Evolutionary conservation across 1,139 yeast species (phyloP), one percentile per base, ranked within the genome.

Genomic region (Candida pseudoviswanathii): DNA sequence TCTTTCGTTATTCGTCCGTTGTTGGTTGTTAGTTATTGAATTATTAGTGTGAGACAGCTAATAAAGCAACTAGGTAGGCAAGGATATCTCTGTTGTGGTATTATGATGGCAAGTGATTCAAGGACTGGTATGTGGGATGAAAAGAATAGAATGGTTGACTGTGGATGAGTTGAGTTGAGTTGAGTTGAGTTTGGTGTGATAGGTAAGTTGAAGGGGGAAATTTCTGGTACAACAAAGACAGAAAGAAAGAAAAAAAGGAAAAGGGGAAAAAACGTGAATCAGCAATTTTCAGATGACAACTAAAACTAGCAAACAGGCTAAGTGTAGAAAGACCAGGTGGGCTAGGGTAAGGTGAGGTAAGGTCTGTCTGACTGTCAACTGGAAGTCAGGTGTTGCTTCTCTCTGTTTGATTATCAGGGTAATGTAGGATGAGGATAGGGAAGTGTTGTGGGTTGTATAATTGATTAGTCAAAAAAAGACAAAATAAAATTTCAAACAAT

Each of bases 231-330:
- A 31, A 8, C 34, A 33, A 33, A 16, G 16, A 16, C 16, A 16
- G 16, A 16, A 16, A 16, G 16, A 16, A 16, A 33, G 22, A 37
- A 37, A 37, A 36, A 37, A 37, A 37, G 25, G 27, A 11, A 8
- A 37, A 24, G n/a, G 29, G 29, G 40, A 24, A 11, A 33, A 33
- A 7, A 22, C 27, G 39, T 36, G 40, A 37, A 37, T 37, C 40
- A 37, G 40, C 29, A 37, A 37, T 24, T 37, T 37, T 37, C 40
- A 37, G 22, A 24, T 24, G 40, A 37, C 36, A 11, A 32, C 36
- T 11, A 11, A 32, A 32, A 11, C 16, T 16, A 16, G 16, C 16
- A 16, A 16, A 16, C 16, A 2, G 11, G 11, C 34, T 32, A 7
- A 32, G 11, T 7, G 11, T 7, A 32, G 5, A 32, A 32, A 32